Conservation (phyloP, 495 filamentous ascomycete genomes). For the Hamigera avellanea region DNA sequence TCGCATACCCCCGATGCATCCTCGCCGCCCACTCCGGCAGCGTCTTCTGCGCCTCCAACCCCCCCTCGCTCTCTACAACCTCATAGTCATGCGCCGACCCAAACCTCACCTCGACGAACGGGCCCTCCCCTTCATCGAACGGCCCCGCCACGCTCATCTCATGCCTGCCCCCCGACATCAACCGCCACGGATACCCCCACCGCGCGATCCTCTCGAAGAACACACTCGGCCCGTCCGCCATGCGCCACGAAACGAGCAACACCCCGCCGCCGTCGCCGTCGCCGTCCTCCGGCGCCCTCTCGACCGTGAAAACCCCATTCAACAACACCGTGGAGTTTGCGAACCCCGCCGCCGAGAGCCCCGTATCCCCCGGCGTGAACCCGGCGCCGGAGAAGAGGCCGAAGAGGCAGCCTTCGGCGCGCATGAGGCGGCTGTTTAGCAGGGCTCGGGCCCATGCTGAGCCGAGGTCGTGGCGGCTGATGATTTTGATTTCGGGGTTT, state of each 20-base stretch:
- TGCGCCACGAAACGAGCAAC: constrained; percentile 14
- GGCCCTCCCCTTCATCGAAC: constrained; percentile 7
- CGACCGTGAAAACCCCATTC: constrained; percentile 11
- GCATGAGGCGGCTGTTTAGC: constrained; percentile 10
- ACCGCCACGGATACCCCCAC: constrained; percentile 25
- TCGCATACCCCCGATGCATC: constrained; percentile 22
- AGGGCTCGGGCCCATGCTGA: constrained; percentile 18
- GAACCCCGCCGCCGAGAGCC: constrained; percentile 7
- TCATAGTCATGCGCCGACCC: constrained; percentile 23
- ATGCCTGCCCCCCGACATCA: constrained; percentile 23
- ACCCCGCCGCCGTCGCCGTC: constrained; percentile 7
- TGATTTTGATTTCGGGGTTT: background rate
- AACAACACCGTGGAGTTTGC: constrained; percentile 6
- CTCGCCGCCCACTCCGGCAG: constrained; percentile 15
- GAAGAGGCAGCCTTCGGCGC: constrained; percentile 10
- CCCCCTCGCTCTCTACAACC: constrained; percentile 11
- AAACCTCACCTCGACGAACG: constrained; percentile 21
- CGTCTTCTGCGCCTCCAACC: constrained; percentile 13
- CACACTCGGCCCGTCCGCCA: constrained; percentile 10
- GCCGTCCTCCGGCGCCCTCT: constrained; percentile 5
- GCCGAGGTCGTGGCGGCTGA: constrained; percentile 12
- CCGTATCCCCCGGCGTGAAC: constrained; percentile 13
- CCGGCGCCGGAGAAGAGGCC: constrained; percentile 7
- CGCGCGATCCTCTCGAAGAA: constrained; percentile 21
- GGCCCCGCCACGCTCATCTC: constrained; percentile 23